A percentile compares a stretch with the other conserved stretches of the same genome.
Evolutionary conservation across 495 filamentous ascomycete genomes (phyloP).

Genomic region (Annulohypoxylon nitens): DNA sequence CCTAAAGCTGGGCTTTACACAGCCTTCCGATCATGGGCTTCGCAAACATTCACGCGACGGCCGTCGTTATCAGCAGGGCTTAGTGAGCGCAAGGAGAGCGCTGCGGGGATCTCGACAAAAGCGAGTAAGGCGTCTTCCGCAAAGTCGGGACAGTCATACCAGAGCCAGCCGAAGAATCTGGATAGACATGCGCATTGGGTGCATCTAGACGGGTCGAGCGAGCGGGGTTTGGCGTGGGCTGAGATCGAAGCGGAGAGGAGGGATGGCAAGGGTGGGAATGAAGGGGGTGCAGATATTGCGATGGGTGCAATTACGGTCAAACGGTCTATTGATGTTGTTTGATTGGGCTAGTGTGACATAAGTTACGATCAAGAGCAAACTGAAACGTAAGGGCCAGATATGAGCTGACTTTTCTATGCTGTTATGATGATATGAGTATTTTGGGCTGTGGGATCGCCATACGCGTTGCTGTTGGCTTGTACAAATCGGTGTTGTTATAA

Average conservation of each 20-base stretch:
- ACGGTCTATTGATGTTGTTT: conserved; percentile 6
- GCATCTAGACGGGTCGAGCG: conserved; percentile 5
- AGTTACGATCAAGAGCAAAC: too few relatives aligned
- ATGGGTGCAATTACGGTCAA: not conserved
- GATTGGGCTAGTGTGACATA: not conserved
- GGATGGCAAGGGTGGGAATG: not conserved
- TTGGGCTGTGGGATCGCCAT: too few relatives aligned
- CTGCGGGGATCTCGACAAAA: conserved; percentile 1
- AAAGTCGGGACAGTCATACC: conserved; percentile 1
- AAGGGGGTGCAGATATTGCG: not conserved
- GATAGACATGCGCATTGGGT: conserved; percentile 13
- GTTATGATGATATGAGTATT: not conserved
- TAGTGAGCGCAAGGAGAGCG: conserved; percentile 2
- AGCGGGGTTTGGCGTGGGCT: conserved; percentile 3
- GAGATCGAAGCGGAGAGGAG: conserved; percentile 1
- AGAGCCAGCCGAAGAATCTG: conserved; percentile 9
- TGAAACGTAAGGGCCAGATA: not conserved
- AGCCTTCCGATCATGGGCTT: conserved; percentile 2
- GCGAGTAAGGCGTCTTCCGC: not conserved
- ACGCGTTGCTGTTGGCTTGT: not conserved
- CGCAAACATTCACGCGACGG: conserved; percentile 3
- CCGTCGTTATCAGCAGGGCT: not conserved
- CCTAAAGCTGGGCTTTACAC: conserved; percentile 9
- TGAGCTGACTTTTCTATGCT: not conserved
- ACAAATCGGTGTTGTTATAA: not conserved